Evolutionary conservation across 2,329 filamentous ascomycete species (phyloP), one percentile per base, ranked within the genome.

Genomic region (Pseudovirgaria hyperparasitica): DNA sequence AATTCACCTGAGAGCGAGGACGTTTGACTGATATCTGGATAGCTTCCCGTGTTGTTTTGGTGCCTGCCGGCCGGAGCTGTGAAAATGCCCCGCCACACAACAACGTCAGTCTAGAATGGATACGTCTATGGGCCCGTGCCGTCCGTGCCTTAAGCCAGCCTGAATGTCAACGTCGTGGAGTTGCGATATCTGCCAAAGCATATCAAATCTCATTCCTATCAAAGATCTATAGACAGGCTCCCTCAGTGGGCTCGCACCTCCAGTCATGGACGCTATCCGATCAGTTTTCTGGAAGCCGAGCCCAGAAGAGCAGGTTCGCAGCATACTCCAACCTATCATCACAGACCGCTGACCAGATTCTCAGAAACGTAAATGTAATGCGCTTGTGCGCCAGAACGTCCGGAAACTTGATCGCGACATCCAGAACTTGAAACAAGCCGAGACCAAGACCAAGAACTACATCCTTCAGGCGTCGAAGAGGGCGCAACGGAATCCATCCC

Each of bases 351-450:
- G 36, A 47, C 34, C 17, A 6, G n/a, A 6, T 9, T 10, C 16
- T 9, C 44, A 98, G 87, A 78, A 90, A 59, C 77, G 86, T 37
- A 96, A 94, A 76, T 96, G 87, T 59, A 93, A 94, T 56, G 65
- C 73, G 35, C 72, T 96, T 35, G 79, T 98, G 45, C 82, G 87
- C 34, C 63, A 75, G 50, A 94, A 96, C 57, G 79, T 84, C 36
- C 85, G 90, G 48, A 87, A 92, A 51, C 72, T 98, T 44, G 90
- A 98, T 55, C 86, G 90, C 50, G 86, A 96, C 58, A 87, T 98
- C 50, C 59, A 67, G 28, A 66, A 75, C 38, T 71, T 90, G 39
- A 86, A 82, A 54, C 63, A 71, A 30, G 76, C 82, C 39, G 87
- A 98, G 54, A 36, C 42, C 28, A 55, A 55, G 41, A 86, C 86